These are phyloP conservation scores for Prunus padus DNA, from an alignment of 306 rosid species.

Conservation along the genomic window DNA sequence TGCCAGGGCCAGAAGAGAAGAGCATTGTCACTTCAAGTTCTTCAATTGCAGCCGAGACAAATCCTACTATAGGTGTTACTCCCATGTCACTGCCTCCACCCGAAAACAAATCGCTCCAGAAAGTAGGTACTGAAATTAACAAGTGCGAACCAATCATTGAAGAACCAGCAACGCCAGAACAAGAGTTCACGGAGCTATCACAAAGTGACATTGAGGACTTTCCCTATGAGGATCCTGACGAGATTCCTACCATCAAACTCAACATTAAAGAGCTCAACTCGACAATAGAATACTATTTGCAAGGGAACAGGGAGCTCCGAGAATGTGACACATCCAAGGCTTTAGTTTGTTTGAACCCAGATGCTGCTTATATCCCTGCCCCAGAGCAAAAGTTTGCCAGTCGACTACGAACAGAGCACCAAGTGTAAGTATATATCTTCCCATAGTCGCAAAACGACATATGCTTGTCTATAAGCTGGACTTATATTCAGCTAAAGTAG, in stretches of 20 bases:
- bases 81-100: constrained; percentile 49
- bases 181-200: constrained; percentile 43
- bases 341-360: constrained; percentile 65
- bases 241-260: constrained; percentile 54
- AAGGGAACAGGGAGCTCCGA: constrained; percentile 45
- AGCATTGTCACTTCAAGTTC: constrained; percentile 45
- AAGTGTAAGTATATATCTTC: constrained; percentile 56
- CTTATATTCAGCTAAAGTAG: background rate
- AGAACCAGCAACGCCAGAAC: constrained; percentile 84
- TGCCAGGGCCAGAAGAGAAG: constrained; percentile 87
- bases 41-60: constrained; percentile 37
- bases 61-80: constrained; percentile 38
- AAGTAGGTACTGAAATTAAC: constrained; percentile 27
- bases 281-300: constrained; percentile 45
- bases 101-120: constrained; percentile 33
- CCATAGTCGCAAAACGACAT: background rate
- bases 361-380: constrained; percentile 61
- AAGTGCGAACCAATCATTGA: constrained; percentile 85
- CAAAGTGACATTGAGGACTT: constrained; percentile 81
- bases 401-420: constrained; percentile 93
- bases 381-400: constrained; percentile 77
- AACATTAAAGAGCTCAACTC: constrained; percentile 39
- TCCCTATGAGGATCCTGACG: constrained; percentile 62
- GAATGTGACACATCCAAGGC: constrained; percentile 79
- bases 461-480: background rate